These are phyloP conservation scores for Triticum dicoccoides DNA, from an alignment of 176 grass and related monocot genomes.

Conservation along the genomic window DNA sequence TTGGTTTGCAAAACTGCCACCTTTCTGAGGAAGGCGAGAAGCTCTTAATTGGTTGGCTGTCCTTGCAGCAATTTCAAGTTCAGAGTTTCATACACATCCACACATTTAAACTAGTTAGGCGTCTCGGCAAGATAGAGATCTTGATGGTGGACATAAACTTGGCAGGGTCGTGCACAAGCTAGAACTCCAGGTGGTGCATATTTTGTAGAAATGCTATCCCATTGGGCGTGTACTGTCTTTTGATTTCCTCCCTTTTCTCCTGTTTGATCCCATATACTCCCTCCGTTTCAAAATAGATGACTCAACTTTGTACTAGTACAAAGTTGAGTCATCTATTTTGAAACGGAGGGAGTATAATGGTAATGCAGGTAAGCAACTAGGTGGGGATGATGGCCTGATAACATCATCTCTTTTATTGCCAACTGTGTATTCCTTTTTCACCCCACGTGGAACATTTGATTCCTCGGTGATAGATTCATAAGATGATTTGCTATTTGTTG, in stretches of 20 bases:
- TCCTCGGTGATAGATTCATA: background rate
- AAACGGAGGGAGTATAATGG: too few species aligned
- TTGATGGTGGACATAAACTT: conserved; percentile 11
- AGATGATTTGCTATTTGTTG: background rate
- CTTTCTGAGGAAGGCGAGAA: background rate
- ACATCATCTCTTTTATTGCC: background rate
- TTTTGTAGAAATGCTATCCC: background rate
- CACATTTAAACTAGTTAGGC: background rate
- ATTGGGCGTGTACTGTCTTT: too few species aligned
- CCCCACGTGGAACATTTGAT: background rate
- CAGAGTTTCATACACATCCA: background rate
- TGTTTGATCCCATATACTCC: too few species aligned
- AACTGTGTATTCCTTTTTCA: background rate
- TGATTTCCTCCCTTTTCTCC: too few species aligned
- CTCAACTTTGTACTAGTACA: too few species aligned
- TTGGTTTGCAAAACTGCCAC: background rate
- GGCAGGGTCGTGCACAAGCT: background rate
- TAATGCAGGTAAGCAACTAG: too few species aligned
- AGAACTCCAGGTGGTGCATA: conserved; percentile 5
- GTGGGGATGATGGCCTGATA: too few species aligned
- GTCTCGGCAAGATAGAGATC: background rate
- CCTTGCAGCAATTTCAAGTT: background rate
- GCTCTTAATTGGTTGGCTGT: background rate
- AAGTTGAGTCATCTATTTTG: too few species aligned
- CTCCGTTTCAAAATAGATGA: too few species aligned